Evolutionary conservation across 768 basidiomycete genomes (phyloP), one percentile per base, ranked within the genome.

Genomic region (Paxillus ammoniavirescens): DNA sequence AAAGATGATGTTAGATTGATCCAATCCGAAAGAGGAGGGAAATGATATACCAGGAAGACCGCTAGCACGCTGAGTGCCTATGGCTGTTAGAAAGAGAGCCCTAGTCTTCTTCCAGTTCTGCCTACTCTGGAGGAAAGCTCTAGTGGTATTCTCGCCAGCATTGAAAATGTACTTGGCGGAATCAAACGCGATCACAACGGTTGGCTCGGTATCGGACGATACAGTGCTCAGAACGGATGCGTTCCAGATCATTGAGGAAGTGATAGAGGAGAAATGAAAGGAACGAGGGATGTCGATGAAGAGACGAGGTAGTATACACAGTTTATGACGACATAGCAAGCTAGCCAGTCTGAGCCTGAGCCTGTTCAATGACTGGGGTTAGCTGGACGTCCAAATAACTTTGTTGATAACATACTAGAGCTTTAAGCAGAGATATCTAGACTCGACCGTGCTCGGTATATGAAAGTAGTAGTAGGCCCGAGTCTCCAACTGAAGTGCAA

Each of bases 81-180:
- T 72, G 41, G 83, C 80, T 1, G 86, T 89, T 57, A 93, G 72
- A 69, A 97, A 95, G 8, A 96, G 53, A 1, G 77, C 86, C 36
- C 77, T 78, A 5, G 88, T 76, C 59, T 82, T 87, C 65, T 78
- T 82, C 79, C 90, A 82, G 46, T 82, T 82, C 42, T 79, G 73
- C 57, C 73, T 75, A 54, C 82, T 82, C 71, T 93, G 87, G 14
- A 86, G 70, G 64, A 88, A 89, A 0, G 87, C 73, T 35, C 95
- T 75, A 41, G 83, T 85, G 2, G 87, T 84, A 54, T 87, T 88
- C 69, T 97, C 93, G 8, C 91, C 87, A 17, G 78, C 83, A 69
- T 94, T 94, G 78, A 98, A 93, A 37, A 95, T 77, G 61, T 94
- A 98, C 61, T 91, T 89, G 12, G 81, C 86, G 49, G 79, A 75